Conservation (phyloP, 345 rosid species). For the Psidium friedrichsthalianum region DNA sequence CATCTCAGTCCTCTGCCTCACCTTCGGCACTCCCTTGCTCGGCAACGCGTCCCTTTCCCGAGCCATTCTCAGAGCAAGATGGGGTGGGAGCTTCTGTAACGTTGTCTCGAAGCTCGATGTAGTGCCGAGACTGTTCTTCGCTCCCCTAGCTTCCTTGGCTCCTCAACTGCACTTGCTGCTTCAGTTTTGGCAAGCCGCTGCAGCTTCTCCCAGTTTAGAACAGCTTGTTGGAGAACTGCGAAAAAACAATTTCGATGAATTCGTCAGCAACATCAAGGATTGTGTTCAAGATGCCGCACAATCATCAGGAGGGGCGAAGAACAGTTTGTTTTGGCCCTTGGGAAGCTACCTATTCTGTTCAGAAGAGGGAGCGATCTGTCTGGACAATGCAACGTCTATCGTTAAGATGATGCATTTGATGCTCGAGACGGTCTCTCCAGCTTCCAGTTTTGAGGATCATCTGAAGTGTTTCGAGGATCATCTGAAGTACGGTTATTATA, state of each 20-base stretch:
- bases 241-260: not conserved
- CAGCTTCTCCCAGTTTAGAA: slow-evolving; percentile 10
- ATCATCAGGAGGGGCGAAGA: not conserved
- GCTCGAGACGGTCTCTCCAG: slow-evolving; percentile 17
- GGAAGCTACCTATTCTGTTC: slow-evolving; percentile 67
- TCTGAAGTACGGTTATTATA: slow-evolving; percentile 42
- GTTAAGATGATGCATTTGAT: slow-evolving; percentile 43
- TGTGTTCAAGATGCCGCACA: not conserved
- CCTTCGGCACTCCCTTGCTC: slow-evolving; percentile 74
- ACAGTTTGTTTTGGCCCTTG: slow-evolving; percentile 43
- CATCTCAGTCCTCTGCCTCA: slow-evolving; percentile 46
- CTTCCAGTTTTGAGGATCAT: slow-evolving; percentile 37
- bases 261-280: slow-evolving; percentile 14
- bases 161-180: slow-evolving; percentile 14
- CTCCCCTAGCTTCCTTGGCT: slow-evolving; percentile 14
- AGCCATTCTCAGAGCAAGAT: slow-evolving; percentile 42
- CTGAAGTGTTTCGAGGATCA: slow-evolving; percentile 45
- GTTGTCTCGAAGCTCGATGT: slow-evolving; percentile 47
- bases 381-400: slow-evolving; percentile 48
- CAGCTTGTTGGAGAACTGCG: slow-evolving; percentile 5
- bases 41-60: slow-evolving; percentile 52
- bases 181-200: not conserved
- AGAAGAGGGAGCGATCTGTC: slow-evolving; percentile 61
- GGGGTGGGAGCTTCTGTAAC: slow-evolving; percentile 66
- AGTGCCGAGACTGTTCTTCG: slow-evolving; percentile 39